Evolutionary conservation across 129 eudicot species (phyloP), one percentile per base, ranked within the genome.

Genomic region (Flaveria trinervia): DNA sequence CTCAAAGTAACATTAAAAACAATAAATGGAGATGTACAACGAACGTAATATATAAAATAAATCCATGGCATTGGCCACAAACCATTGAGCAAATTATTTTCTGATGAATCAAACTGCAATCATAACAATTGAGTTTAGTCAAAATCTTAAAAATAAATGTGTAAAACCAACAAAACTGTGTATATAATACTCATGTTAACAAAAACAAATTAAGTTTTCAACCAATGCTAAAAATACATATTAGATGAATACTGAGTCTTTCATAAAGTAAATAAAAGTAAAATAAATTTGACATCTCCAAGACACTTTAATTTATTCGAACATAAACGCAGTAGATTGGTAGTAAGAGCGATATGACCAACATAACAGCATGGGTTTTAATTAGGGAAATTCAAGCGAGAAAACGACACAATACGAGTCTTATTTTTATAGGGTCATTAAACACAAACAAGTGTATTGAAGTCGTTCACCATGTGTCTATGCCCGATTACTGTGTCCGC

Each of bases 401-500:
- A 36, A 70, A 60, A 71, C 26, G 59, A 69, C 56, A 68, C 36
- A 26, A 78, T 44, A 44, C 2, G n/a, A 80, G 74, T 66, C 51
- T 73, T 65, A 80, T 73, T 80, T 55, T 80, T 61, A 61, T 70
- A 17, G 36, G 28, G 46, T 18, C 80, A 74, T 80, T 74, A 74
- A 74, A 68, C 76, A 67, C 80, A 74, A 59, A 70, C 71, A 17
- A 69, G 66, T 54, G 41, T 25, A 73, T 48, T 62, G 46, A 61
- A 70, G 59, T 65, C 15, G 43, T 74, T 48, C 54, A 33, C 18
- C 41, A 64, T 44, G 52, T 72, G 61, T 43, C 39, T 25, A 46
- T 33, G 70, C 46, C 48, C 13, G 55, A 65, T 82, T 84, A 91
- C 83, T 89, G 95, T 18, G 96, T 85, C 72, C 97, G 79, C 79